phyloP scores from a whole-genome alignment of 2,329 filamentous ascomycete species.

The Ascocoryne sarcoides region DNA sequence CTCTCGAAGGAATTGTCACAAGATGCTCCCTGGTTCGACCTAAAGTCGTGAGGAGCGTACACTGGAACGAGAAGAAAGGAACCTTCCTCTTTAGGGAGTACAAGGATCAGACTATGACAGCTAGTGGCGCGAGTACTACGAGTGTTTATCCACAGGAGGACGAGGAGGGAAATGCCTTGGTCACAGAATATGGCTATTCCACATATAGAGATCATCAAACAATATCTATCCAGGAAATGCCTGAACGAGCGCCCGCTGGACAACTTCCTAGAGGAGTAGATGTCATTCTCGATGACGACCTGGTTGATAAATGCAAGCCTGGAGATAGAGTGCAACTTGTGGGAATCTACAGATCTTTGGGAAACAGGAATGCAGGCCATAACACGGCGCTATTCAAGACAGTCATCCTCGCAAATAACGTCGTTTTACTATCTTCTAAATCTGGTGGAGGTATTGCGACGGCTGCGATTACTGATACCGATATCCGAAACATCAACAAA shows the following conservation, averaged over 20 bases:
- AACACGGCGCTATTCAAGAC: constrained; percentile 95
- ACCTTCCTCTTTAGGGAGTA: constrained; percentile 88
- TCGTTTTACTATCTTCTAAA: constrained; percentile 91
- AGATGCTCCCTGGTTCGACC: constrained; percentile 91
- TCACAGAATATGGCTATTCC: constrained; percentile 93
- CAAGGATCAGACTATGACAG: constrained; percentile 92
- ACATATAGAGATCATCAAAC: constrained; percentile 96
- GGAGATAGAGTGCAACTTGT: constrained; percentile 94
- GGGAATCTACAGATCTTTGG: constrained; percentile 89
- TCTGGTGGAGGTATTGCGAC: constrained; percentile 90
- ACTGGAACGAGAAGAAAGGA: constrained; percentile 82
- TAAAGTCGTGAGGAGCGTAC: constrained; percentile 96
- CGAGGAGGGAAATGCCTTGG: constrained; percentile 81
- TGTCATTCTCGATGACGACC: constrained; percentile 91
- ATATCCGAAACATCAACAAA: constrained; percentile 98
- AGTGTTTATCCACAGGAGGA: constrained; percentile 94
- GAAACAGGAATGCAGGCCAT: constrained; percentile 84
- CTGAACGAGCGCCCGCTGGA: constrained; percentile 87
- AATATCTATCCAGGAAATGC: constrained; percentile 98
- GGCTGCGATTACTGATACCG: constrained; percentile 86
- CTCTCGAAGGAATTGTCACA: constrained; percentile 93
- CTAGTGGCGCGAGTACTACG: constrained; percentile 74
- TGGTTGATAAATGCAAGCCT: constrained; percentile 90
- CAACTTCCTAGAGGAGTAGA: constrained; percentile 93
- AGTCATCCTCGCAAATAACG: constrained; percentile 84